Percentiles rank a stretch among this genome's conserved stretches.
These are phyloP conservation scores for Chaetomiaceae sp. DNA, from an alignment of 2,329 filamentous ascomycete genomes.

Conservation along the genomic window DNA sequence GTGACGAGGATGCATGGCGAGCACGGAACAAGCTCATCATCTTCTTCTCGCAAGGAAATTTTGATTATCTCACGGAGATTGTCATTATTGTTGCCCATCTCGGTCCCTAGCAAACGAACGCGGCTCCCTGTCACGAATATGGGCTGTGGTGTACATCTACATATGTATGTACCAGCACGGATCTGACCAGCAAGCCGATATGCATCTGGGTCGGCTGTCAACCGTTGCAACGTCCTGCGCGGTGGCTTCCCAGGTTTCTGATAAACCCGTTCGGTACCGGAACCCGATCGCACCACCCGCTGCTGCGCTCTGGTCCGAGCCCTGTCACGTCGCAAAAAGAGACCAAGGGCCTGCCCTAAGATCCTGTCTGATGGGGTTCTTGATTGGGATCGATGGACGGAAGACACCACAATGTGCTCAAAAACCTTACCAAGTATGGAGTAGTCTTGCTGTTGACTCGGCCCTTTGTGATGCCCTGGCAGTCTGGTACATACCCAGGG, in stretches of 20 bases:
- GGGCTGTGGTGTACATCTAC: no score
- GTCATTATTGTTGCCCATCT: background rate
- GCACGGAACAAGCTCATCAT: background rate
- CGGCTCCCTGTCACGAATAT: background rate
- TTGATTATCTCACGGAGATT: background rate
- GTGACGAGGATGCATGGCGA: slow-evolving; percentile 3
- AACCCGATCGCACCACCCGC: slow-evolving; percentile 12
- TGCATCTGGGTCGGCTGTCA: background rate
- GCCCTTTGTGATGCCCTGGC: slow-evolving; percentile 3
- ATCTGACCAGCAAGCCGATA: background rate
- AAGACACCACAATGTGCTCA: no score
- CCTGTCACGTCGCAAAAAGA: slow-evolving; percentile 6
- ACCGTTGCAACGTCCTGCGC: slow-evolving; percentile 7
- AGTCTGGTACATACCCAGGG: no score
- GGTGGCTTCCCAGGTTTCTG: slow-evolving; percentile 5
- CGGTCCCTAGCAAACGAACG: background rate
- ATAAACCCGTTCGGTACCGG: slow-evolving; percentile 14
- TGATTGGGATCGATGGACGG: background rate
- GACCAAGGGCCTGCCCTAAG: slow-evolving; percentile 2
- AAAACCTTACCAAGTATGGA: no score
- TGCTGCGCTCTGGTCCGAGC: slow-evolving; percentile 3
- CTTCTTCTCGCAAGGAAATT: background rate
- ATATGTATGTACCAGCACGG: background rate
- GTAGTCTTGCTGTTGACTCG: background rate
- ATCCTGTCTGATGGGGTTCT: slow-evolving; percentile 12